phyloP scores from a whole-genome alignment of 1,139 yeast species.

The Scheffersomyces lignicola region DNA sequence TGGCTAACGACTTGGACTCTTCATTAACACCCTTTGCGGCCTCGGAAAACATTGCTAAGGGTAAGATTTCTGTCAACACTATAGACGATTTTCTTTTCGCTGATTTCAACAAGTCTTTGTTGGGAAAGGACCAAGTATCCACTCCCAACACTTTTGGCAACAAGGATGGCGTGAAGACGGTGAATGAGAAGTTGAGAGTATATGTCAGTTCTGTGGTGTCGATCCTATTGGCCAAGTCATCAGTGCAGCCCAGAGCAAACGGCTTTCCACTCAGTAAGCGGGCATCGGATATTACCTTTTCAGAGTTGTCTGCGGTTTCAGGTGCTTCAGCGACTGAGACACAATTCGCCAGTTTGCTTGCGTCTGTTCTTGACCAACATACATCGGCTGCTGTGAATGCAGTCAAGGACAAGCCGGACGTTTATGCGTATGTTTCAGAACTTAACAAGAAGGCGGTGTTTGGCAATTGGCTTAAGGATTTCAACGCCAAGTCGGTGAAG shows the following conservation, averaged over 20 bases:
- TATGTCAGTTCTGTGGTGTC: slow-evolving; percentile 3
- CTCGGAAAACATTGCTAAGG: slow-evolving; percentile 13
- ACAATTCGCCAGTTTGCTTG: slow-evolving; percentile 12
- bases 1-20: slow-evolving; percentile 57
- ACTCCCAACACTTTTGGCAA: slow-evolving; percentile 21
- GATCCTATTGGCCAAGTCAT: slow-evolving; percentile 21
- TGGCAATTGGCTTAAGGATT: slow-evolving; percentile 36
- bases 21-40: slow-evolving; percentile 34
- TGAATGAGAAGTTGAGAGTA: slow-evolving; percentile 13
- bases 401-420: slow-evolving; percentile 16
- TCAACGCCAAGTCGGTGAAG: slow-evolving; percentile 19
- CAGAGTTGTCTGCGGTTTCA: slow-evolving; percentile 18
- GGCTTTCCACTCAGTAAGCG: slow-evolving; percentile 26
- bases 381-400: slow-evolving; percentile 4
- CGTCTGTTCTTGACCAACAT: slow-evolving; percentile 19
- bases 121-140: slow-evolving; percentile 19
- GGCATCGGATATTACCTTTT: slow-evolving; percentile 17
- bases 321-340: slow-evolving; percentile 16
- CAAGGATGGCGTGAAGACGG: slow-evolving; percentile 14
- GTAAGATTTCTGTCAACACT: slow-evolving; percentile 24
- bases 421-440: slow-evolving; percentile 21
- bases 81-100: slow-evolving; percentile 59
- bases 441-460: slow-evolving; percentile 44
- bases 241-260: slow-evolving; percentile 21
- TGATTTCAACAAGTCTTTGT: slow-evolving; percentile 37